Evolutionary conservation across 1,284 basidiomycete species (phyloP).

Genomic region (Ustanciosporium gigantosporum): DNA sequence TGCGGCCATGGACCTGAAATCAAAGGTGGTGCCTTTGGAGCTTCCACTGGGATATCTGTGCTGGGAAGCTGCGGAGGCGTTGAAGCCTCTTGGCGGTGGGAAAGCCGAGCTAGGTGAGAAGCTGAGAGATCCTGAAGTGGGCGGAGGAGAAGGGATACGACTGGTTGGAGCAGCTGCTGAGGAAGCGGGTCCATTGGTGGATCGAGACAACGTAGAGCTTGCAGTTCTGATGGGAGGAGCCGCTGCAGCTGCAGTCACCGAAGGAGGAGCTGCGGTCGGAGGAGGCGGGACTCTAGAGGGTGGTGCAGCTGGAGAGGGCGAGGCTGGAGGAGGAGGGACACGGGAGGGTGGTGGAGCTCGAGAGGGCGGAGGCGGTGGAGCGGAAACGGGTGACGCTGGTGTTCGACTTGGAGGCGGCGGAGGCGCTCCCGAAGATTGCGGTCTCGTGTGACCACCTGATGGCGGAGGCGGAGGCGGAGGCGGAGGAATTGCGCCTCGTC

Average conservation of each 20-base stretch:
- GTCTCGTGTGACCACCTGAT: slow-evolving; percentile 25
- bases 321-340: slow-evolving; percentile 72
- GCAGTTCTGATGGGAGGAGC: slow-evolving; percentile 49
- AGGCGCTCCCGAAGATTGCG: slow-evolving; percentile 59
- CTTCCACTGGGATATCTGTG: slow-evolving; percentile 33
- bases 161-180: slow-evolving; percentile 1
- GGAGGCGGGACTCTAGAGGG: slow-evolving; percentile 70
- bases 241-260: slow-evolving; percentile 40
- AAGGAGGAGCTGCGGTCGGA: slow-evolving; percentile 63
- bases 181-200: slow-evolving; percentile 11
- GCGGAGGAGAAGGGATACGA: slow-evolving; percentile 25
- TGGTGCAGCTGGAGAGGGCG: slow-evolving; percentile 66
- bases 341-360: slow-evolving; percentile 73
- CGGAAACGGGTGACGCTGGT: slow-evolving; percentile 70
- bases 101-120: slow-evolving; percentile 26
- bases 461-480: slow-evolving; percentile 70
- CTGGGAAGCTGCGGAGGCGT: slow-evolving; percentile 20
- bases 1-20: slow-evolving; percentile 19
- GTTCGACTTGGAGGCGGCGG: slow-evolving; percentile 77
- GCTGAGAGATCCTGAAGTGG: slow-evolving; percentile 19
- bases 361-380: slow-evolving; percentile 70
- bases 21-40: slow-evolving; percentile 25
- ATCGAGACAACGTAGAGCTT: slow-evolving; percentile 15
- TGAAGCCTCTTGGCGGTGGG: slow-evolving; percentile 33
- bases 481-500: slow-evolving; percentile 77